Conservation (phyloP, 2,329 filamentous ascomycete species). For the Ophiostoma quercus region DNA sequence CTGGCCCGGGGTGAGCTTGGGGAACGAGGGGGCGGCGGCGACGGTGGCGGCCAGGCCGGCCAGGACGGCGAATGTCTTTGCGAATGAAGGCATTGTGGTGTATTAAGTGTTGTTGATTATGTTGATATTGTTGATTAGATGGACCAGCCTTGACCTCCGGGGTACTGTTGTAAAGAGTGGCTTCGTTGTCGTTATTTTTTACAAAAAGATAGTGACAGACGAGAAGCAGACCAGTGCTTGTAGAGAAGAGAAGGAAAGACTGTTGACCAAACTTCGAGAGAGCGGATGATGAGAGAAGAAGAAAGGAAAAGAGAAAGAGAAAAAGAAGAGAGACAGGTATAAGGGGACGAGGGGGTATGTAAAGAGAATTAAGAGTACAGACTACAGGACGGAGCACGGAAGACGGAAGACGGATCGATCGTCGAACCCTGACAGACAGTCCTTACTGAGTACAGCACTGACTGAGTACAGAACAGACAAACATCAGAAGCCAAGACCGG, state of each 20-base stretch:
- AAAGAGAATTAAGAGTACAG: not conserved
- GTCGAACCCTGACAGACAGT: not conserved
- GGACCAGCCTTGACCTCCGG: constrained; percentile 37
- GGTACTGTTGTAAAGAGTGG: constrained; percentile 25
- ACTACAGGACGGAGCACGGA: not conserved
- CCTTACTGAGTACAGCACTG: not conserved
- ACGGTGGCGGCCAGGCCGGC: constrained; percentile 44
- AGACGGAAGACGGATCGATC: constrained; percentile 2
- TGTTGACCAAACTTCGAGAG: not conserved
- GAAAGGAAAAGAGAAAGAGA: constrained; percentile 1
- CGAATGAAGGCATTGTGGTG: constrained; percentile 41
- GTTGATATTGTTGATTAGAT: constrained; percentile 30
- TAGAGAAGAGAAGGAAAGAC: not conserved
- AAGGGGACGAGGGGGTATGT: not conserved
- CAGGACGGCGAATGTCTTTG: constrained; percentile 41
- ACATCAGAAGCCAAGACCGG: constrained; percentile 17
- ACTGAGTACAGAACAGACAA: not conserved
- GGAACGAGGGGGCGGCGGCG: constrained; percentile 39
- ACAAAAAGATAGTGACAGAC: constrained; percentile 31
- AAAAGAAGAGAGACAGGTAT: not conserved
- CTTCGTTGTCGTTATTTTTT: constrained; percentile 1
- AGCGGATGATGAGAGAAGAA: constrained; percentile 2
- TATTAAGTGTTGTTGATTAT: constrained; percentile 28
- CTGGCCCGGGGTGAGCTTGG: constrained; percentile 43
- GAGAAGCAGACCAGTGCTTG: constrained; percentile 50